Conservation (phyloP, 1,284 basidiomycete species). For the Moesziomyces antarcticus region DNA sequence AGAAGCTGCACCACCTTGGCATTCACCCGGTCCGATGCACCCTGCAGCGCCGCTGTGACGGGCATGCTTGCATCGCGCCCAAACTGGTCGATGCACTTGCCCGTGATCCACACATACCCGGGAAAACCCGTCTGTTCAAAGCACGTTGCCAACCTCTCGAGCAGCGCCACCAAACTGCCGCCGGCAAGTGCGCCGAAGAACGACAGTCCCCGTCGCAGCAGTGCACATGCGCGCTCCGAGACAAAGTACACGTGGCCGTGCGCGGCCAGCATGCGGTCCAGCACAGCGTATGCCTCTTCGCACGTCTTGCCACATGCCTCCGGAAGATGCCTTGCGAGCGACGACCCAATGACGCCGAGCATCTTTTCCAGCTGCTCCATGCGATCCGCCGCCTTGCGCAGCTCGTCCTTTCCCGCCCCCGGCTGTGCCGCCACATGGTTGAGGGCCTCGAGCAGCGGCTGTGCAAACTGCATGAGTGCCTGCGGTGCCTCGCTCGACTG, state of each 20-base stretch:
- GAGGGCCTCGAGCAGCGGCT: slow-evolving; percentile 71
- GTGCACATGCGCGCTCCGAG: slow-evolving; percentile 86
- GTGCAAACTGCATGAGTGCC: slow-evolving; percentile 82
- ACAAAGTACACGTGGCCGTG: slow-evolving; percentile 83
- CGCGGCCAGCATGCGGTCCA: slow-evolving; percentile 82
- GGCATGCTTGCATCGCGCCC: slow-evolving; percentile 40
- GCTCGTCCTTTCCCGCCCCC: slow-evolving; percentile 71
- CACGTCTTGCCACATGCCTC: slow-evolving; percentile 81
- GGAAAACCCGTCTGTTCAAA: slow-evolving; percentile 87
- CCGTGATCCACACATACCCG: slow-evolving; percentile 92
- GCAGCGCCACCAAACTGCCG: slow-evolving; percentile 77
- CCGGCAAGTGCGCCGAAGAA: slow-evolving; percentile 81
- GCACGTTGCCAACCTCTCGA: slow-evolving; percentile 79
- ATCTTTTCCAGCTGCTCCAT: slow-evolving; percentile 63
- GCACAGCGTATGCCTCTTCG: slow-evolving; percentile 82
- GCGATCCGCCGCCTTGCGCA: slow-evolving; percentile 79
- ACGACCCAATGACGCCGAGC: slow-evolving; percentile 40
- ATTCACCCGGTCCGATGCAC: slow-evolving; percentile 54
- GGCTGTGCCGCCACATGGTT: slow-evolving; percentile 64
- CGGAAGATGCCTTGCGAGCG: slow-evolving; percentile 72
- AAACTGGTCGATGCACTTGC: slow-evolving; percentile 74
- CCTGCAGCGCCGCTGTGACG: slow-evolving; percentile 43
- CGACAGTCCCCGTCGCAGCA: slow-evolving; percentile 83
- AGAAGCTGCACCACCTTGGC: slow-evolving; percentile 50
- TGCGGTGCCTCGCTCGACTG: slow-evolving; percentile 82